Evolutionary conservation across 164 flowering plant species (phyloP).

Genomic region (Chloranthus sessilifolius): DNA sequence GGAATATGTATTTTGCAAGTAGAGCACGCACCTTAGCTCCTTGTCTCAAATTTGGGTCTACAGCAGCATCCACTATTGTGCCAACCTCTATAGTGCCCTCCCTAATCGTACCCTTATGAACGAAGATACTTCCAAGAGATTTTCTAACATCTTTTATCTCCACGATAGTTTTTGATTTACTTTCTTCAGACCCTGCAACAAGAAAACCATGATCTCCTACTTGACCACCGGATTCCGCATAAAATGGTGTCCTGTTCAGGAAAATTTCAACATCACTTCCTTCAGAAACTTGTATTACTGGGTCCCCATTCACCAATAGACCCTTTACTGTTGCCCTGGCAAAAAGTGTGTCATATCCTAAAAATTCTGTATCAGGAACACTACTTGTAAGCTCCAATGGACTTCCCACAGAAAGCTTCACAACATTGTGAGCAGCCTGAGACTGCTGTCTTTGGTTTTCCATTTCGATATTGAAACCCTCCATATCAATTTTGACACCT

Average conservation of each 20-base stretch:
- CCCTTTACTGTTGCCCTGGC: conserved; percentile 62
- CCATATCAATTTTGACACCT: conserved; percentile 72
- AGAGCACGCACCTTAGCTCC: conserved; percentile 61
- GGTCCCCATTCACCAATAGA: conserved; percentile 69
- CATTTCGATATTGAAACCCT: conserved; percentile 74
- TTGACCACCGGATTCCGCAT: conserved; percentile 99
- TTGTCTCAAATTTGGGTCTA: conserved; percentile 74
- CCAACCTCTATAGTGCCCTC: conserved; percentile 80
- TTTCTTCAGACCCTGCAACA: conserved; percentile 29
- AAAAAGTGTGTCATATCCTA: conserved; percentile 80
- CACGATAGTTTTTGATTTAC: conserved; percentile 38
- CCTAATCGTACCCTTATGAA: conserved; percentile 73
- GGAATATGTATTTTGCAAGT: not conserved
- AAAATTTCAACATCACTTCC: conserved; percentile 85
- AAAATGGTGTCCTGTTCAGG: conserved; percentile 78
- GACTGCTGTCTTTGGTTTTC: conserved; percentile 84
- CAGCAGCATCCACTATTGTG: conserved; percentile 74
- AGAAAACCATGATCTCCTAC: conserved; percentile 80
- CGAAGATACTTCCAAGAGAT: conserved; percentile 64
- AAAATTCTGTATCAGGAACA: conserved; percentile 69
- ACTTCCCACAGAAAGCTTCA: conserved; percentile 68
- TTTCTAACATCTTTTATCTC: conserved; percentile 83
- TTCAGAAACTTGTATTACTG: conserved; percentile 54
- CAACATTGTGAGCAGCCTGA: conserved; percentile 84
- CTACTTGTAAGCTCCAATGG: conserved; percentile 36